Conservation (phyloP, 306 rosid genomes). For the Acacia acuminata region DNA sequence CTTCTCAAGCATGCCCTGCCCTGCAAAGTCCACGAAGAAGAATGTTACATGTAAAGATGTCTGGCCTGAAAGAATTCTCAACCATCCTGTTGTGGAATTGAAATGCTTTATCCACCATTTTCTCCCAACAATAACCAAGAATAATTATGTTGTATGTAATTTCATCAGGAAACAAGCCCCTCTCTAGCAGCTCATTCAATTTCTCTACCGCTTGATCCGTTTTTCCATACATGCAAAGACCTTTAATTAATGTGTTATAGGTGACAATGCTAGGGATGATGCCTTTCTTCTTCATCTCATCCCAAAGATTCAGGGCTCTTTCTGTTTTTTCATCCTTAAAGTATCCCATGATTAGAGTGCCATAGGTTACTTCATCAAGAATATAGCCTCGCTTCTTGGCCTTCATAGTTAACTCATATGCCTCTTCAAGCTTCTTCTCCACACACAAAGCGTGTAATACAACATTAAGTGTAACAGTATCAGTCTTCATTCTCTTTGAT, state of each 20-base stretch:
- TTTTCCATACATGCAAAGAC: conserved; percentile 68
- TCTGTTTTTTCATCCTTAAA: conserved; percentile 54
- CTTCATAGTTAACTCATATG: conserved; percentile 49
- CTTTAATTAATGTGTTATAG: conserved; percentile 73
- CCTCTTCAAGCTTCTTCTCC: conserved; percentile 72
- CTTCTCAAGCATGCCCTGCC: conserved; percentile 73
- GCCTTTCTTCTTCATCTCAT: conserved; percentile 73
- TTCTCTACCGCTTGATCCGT: conserved; percentile 68
- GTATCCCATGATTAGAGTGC: conserved; percentile 83
- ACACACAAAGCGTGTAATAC: conserved; percentile 56
- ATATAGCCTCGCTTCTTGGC: conserved; percentile 76
- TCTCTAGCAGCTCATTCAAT: conserved; percentile 69
- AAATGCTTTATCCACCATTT: conserved; percentile 75
- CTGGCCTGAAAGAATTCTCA: conserved; percentile 68
- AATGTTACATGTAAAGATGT: conserved; percentile 69
- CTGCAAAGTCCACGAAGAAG: conserved; percentile 81
- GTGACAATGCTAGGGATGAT: conserved; percentile 62
- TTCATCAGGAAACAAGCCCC: conserved; percentile 75
- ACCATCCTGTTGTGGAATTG: conserved; percentile 80
- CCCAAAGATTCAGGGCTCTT: conserved; percentile 75
- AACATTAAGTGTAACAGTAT: conserved; percentile 70
- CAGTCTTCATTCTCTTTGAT: conserved; percentile 60
- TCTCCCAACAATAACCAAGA: conserved; percentile 77
- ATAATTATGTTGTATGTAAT: conserved; percentile 75
- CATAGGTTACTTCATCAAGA: conserved; percentile 82